Evolutionary conservation across 2,329 filamentous ascomycete species (phyloP).

Genomic region (Monosporascus cannonballus): DNA sequence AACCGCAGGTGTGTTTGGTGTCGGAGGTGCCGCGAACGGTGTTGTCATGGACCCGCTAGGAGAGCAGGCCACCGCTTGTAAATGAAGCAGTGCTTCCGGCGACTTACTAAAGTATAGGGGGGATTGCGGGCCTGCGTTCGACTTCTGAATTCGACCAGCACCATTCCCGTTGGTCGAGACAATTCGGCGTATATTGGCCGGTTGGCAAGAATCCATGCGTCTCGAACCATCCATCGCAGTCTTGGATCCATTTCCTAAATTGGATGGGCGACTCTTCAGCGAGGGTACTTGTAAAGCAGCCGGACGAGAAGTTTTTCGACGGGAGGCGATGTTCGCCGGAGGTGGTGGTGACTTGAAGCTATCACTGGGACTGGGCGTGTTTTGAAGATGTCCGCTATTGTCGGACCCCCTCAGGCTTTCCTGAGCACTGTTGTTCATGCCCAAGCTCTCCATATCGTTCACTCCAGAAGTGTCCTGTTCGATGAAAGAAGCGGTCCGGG

Average conservation of each 20-base stretch:
- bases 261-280: constrained; percentile 37
- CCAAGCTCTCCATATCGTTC: background rate
- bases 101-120: constrained; percentile 37
- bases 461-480: background rate
- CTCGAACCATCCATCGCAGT: constrained; percentile 41
- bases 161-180: constrained; percentile 42
- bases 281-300: constrained; percentile 42
- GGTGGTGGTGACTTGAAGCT: constrained; percentile 43
- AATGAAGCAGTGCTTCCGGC: constrained; percentile 38
- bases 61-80: constrained; percentile 29
- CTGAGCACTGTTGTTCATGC: constrained; percentile 9
- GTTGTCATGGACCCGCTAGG: constrained; percentile 32
- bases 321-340: constrained; percentile 47
- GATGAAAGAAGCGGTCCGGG: background rate
- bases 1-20: constrained; percentile 42
- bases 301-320: constrained; percentile 44
- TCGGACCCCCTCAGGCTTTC: constrained; percentile 6
- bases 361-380: constrained; percentile 23
- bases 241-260: constrained; percentile 33
- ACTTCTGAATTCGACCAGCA: constrained; percentile 36
- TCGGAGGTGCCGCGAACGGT: constrained; percentile 37
- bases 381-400: constrained; percentile 5
- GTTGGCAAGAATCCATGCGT: constrained; percentile 37
- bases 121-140: constrained; percentile 33
- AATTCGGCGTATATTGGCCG: constrained; percentile 43